phyloP scores from a whole-genome alignment of 352 stramenopile genomes.

The Globisporangium solare region DNA sequence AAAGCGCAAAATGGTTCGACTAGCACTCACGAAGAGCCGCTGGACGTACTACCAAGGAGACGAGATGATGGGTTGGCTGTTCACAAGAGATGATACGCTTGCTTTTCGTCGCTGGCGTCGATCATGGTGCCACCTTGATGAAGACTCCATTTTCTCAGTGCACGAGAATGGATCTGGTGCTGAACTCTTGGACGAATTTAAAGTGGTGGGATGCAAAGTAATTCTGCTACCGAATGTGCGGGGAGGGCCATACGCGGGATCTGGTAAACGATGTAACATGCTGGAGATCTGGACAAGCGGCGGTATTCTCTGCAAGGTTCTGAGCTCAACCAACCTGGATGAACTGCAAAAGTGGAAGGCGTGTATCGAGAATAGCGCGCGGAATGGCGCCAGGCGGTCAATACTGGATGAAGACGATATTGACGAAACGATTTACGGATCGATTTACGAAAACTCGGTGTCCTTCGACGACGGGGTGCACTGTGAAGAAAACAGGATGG shows the following conservation, averaged over 20 bases:
- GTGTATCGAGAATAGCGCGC: slow-evolving; percentile 54
- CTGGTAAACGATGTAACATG: slow-evolving; percentile 24
- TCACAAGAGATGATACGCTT: slow-evolving; percentile 74
- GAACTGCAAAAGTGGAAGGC: slow-evolving; percentile 73
- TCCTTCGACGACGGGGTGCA: slow-evolving; percentile 15
- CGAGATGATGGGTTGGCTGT: slow-evolving; percentile 81
- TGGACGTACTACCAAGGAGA: slow-evolving; percentile 56
- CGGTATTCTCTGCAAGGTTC: slow-evolving; percentile 50
- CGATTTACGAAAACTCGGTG: slow-evolving; percentile 19
- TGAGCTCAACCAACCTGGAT: slow-evolving; percentile 49
- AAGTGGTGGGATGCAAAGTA: slow-evolving; percentile 54
- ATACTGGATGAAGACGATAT: slow-evolving; percentile 14
- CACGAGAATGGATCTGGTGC: slow-evolving; percentile 66
- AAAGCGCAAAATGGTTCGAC: slow-evolving; percentile 54
- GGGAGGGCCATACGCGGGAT: slow-evolving; percentile 36
- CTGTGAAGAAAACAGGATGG: slow-evolving; percentile 8
- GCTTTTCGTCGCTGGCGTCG: slow-evolving; percentile 81
- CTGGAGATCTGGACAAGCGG: slow-evolving; percentile 56
- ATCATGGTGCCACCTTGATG: slow-evolving; percentile 75
- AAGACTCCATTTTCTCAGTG: slow-evolving; percentile 62
- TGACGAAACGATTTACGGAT: slow-evolving; percentile 33
- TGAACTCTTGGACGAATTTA: slow-evolving; percentile 65
- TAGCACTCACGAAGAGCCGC: slow-evolving; percentile 45
- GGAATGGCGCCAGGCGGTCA: slow-evolving; percentile 30
- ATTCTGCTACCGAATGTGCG: slow-evolving; percentile 51